Evolutionary conservation across 148 eudicot genomes (phyloP).

Genomic region (Cornus florida): DNA sequence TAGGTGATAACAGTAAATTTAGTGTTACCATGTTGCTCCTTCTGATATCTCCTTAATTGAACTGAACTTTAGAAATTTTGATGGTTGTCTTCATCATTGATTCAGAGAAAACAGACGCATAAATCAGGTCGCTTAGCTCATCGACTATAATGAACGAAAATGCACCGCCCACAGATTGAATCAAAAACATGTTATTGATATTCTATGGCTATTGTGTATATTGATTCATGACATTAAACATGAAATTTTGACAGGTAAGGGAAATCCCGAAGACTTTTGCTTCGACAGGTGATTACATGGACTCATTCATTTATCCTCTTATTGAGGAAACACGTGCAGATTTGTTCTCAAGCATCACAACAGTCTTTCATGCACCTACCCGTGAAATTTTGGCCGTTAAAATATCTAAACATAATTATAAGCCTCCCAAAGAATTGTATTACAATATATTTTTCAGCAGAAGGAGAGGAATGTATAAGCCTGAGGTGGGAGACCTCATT

Average conservation of each 20-base stretch:
- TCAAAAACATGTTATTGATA: not conserved
- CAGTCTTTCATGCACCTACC: conserved; percentile 30
- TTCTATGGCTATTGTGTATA: not conserved
- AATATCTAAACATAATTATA: not conserved
- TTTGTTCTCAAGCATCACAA: conserved; percentile 33
- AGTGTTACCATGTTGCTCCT: too few species aligned
- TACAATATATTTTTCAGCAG: conserved; percentile 20
- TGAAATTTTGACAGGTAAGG: conserved; percentile 32
- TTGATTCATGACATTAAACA: not conserved
- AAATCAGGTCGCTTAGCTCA: too few species aligned
- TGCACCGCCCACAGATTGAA: too few species aligned
- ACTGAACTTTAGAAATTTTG: not conserved
- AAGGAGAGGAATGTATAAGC: conserved; percentile 42
- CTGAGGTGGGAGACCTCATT: conserved; percentile 49
- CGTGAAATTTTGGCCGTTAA: conserved; percentile 16
- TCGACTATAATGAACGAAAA: too few species aligned
- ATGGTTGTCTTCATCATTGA: not conserved
- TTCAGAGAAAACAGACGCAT: too few species aligned
- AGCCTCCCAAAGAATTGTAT: conserved; percentile 28
- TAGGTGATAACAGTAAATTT: too few species aligned
- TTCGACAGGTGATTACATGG: conserved; percentile 32
- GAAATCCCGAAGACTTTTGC: conserved; percentile 40
- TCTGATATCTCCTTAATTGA: too few species aligned
- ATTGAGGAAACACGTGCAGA: conserved; percentile 61
- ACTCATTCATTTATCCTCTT: conserved; percentile 45